phyloP scores from a whole-genome alignment of 768 basidiomycete species.

The Russula dissimulans region DNA sequence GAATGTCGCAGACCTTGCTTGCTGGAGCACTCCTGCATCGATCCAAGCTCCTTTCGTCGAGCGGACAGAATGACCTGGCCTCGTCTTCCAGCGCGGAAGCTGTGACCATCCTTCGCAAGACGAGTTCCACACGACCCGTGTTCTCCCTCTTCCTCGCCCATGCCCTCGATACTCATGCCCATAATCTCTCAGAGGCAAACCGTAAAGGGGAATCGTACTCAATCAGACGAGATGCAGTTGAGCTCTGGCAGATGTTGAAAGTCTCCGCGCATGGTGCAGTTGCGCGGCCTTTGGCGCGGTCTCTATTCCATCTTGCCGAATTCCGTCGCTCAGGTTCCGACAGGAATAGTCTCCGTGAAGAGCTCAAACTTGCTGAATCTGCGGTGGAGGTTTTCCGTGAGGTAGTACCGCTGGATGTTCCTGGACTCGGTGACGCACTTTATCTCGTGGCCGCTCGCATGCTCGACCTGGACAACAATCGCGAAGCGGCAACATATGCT shows the following conservation, averaged over 20 bases:
- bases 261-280: neutral
- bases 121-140: neutral
- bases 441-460: constrained; percentile 1
- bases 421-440: constrained; percentile 6
- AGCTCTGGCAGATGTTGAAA: constrained; percentile 3
- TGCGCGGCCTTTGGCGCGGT: neutral
- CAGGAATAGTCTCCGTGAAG: neutral
- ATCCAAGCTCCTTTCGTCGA: constrained; percentile 3
- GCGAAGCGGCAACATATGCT: constrained; percentile 5
- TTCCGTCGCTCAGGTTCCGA: neutral
- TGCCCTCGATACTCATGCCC: neutral
- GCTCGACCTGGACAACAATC: constrained; percentile 7
- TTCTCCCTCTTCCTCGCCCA: constrained; percentile 6
- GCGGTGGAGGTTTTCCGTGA: constrained; percentile 2
- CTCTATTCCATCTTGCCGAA: constrained; percentile 1
- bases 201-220: neutral
- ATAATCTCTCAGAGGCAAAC: constrained; percentile 1
- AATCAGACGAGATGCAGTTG: neutral
- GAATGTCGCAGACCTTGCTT: neutral
- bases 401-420: neutral
- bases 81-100: neutral
- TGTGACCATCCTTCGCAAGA: neutral
- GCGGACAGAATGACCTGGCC: neutral
- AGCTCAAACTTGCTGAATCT: neutral
- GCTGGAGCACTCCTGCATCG: constrained; percentile 2